phyloP scores from a whole-genome alignment of 208 protist species.

The Entamoeba histolytica region DNA sequence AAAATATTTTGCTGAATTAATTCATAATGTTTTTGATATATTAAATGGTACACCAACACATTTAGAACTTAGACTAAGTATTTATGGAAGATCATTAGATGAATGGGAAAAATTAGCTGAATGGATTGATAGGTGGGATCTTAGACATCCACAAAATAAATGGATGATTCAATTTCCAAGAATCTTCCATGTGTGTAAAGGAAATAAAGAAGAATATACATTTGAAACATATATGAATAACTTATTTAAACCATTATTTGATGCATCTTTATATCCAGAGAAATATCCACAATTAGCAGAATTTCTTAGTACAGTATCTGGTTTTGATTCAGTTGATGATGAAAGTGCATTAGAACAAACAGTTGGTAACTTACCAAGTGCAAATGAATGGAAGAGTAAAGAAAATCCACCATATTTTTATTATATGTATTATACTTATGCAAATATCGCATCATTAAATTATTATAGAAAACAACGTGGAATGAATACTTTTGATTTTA shows the following conservation, averaged over 20 bases:
- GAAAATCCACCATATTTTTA: conserved; percentile 94
- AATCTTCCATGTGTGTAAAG: not conserved
- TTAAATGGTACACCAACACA: not conserved
- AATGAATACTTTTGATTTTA: conserved; percentile 72
- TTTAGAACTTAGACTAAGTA: not conserved
- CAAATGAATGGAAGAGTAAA: conserved; percentile 62
- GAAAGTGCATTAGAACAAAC: conserved; percentile 65
- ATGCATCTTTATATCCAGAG: conserved; percentile 70
- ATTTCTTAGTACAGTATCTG: conserved; percentile 71
- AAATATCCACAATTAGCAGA: conserved; percentile 72
- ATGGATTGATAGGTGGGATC: not conserved
- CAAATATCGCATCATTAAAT: conserved; percentile 87
- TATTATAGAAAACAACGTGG: conserved; percentile 52
- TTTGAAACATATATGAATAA: not conserved
- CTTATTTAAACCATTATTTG: conserved; percentile 90
- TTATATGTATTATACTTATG: conserved; percentile 90
- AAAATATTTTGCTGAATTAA: conserved; percentile 12
- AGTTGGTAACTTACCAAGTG: conserved; percentile 19
- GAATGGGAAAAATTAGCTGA: conserved; percentile 1
- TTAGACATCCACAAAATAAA: not conserved
- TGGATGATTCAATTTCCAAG: conserved; percentile 23
- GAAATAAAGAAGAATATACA: not conserved
- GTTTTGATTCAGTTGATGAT: conserved; percentile 94
- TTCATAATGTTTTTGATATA: not conserved
- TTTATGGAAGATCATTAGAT: conserved; percentile 4